Evolutionary conservation across 2,329 filamentous ascomycete genomes (phyloP).

Genomic region (Aspergillus sclerotialis): DNA sequence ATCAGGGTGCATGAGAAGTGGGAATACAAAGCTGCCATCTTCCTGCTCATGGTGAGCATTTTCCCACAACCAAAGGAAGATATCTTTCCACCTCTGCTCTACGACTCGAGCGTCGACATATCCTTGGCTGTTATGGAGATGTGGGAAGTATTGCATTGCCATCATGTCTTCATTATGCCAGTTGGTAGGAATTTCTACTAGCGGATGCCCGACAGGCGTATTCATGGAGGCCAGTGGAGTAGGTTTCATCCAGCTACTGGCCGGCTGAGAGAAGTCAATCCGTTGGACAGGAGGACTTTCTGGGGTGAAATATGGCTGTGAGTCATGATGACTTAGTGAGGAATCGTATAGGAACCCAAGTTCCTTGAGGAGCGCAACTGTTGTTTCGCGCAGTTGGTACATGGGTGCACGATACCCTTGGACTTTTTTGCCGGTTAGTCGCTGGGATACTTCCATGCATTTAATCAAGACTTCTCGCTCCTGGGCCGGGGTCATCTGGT

Average conservation of each 20-base stretch:
- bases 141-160: constrained; percentile 30
- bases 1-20: constrained; percentile 46
- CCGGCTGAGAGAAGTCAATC: constrained; percentile 28
- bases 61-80: constrained; percentile 47
- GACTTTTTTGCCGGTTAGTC: constrained; percentile 63
- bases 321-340: constrained; percentile 29
- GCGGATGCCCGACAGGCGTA: constrained; percentile 5
- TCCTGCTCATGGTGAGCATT: constrained; percentile 14
- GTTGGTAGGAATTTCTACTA: constrained; percentile 28
- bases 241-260: constrained; percentile 30
- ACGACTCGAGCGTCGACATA: constrained; percentile 49
- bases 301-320: constrained; percentile 25
- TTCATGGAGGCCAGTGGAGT: constrained; percentile 10
- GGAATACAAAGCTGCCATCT: constrained; percentile 29
- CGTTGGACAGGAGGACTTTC: constrained; percentile 22
- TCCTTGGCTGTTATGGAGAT: constrained; percentile 42
- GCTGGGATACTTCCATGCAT: constrained; percentile 60
- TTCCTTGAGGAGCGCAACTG: constrained; percentile 22
- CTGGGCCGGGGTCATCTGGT: constrained; percentile 63
- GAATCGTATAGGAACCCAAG: constrained; percentile 29
- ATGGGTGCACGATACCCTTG: constrained; percentile 19
- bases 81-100: constrained; percentile 53
- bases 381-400: constrained; percentile 18
- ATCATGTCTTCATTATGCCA: constrained; percentile 33
- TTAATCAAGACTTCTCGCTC: constrained; percentile 68